Base-by-base conservation (phyloP, 768 basidiomycete species). In the Dacryopinax primogenitus region DNA sequence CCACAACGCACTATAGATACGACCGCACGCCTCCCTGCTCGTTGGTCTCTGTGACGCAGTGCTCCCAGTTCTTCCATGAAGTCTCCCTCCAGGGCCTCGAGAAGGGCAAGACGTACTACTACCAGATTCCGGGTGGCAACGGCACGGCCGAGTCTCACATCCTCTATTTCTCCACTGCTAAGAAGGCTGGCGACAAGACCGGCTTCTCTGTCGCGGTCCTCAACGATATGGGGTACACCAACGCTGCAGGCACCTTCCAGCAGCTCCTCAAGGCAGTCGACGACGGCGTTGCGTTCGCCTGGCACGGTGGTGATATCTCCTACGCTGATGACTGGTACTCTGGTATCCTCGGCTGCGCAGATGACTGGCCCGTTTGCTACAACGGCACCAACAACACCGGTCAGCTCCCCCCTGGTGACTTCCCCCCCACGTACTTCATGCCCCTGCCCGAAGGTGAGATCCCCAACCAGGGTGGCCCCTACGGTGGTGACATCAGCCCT, bases 221-320 rank as follows among this genome's bases (percentile, higher is more conserved):
- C 62, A 68, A 70, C 66, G 69, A 70, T 47, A 70, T 70, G 69
- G 69, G 69, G 3, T 70, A 70, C 66, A 70, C 68, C 33, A 67
- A 70, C 62, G 69, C 69, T 21, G 39, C 34, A 1, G 69, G 69
- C 12, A 69, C 68, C 35, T 64, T 64, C 61, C 41, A 37, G 16
- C 66, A 70, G 30, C 63, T 70, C 3, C 30, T 64, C 63, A 61
- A 69, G 15, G 68, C 67, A 1, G 66, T 70, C 47, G 63, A 64
- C 21, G 64, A 68, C 23, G 69, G 69, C n/a, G 44, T 69, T 18
- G 63, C 66, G 4, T 70, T 70, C 37, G 67, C 63, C 15, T 67
- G 66, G 66, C 68, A 69, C 51, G 69, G 69, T 2, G 69, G 69
- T 18, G 69, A 70, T 51, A 69, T 69, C 63, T 58, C 63, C 1